Base-by-base conservation (phyloP, 345 rosid genomes). In the Alliaria petiolata region DNA sequence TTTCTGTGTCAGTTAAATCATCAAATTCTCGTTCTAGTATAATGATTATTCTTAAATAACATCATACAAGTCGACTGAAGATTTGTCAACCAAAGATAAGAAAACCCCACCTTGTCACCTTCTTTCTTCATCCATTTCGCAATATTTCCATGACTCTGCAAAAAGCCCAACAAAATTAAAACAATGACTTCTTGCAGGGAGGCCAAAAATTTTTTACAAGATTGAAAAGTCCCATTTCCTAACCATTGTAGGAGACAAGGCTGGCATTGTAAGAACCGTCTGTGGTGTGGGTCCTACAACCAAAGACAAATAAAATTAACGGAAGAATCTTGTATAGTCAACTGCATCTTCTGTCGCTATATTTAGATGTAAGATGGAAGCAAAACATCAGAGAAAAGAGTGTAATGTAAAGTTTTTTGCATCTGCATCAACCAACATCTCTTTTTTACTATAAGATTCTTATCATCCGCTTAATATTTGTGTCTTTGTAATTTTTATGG, bases 181-280 rank as follows among this genome's bases (percentile, higher is more conserved):
- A 74, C 26, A 43, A 51, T 69, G 42, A 80, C 43, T 76, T 78
- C 69, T 49, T 20, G 45, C 52, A 69, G 57, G 55, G 72, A 80
- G 34, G 59, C 65, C 38, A 40, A 68, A 70, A 45, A 44, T 6
- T 28, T 13, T 59, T 60, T 28, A 30, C 61, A 40, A 62, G 63
- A 45, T 20, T 33, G 47, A 47, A 22, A 22, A 61, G 46, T 57
- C 57, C 30, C 59, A 39, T 28, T 30, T 57, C 74, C 87, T 73
- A 79, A 93, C 98, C 98, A 93, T 93, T 54, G 97, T 87, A n/a
- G 98, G 98, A 71, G 98, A 93, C 83, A 91, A 82, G 62, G 98
- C 98, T 53, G 98, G 98, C 98, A 93, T 89, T 77, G 88, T 83
- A 40, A 93, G 76, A 74, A 91, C 83, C 8, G 79, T 63, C 72